phyloP scores from a whole-genome alignment of 768 basidiomycete genomes.

The Megacollybia marginata region DNA sequence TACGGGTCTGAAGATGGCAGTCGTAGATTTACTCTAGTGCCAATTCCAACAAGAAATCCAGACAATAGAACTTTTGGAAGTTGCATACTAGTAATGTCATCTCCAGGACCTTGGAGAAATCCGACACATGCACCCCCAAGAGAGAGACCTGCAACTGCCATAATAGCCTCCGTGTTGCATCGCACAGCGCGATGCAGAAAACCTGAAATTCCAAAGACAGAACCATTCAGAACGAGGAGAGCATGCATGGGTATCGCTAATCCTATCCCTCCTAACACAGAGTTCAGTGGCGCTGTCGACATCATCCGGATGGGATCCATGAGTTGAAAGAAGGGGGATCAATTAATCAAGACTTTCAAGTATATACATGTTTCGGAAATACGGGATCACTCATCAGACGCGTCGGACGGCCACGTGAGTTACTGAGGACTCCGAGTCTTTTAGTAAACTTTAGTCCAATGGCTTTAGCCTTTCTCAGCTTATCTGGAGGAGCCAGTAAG shows the following conservation, averaged over 20 bases:
- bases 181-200: conserved; percentile 45
- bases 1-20: background rate
- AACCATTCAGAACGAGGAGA: conserved; percentile 46
- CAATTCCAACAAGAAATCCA: conserved; percentile 51
- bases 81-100: conserved; percentile 5
- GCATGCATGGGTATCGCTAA: conserved; percentile 45
- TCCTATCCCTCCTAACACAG: conserved; percentile 48
- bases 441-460: no score
- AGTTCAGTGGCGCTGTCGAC: conserved; percentile 38
- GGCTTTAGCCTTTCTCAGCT: no score
- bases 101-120: conserved; percentile 25
- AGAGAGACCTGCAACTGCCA: conserved; percentile 38
- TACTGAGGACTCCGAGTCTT: no score
- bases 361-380: no score
- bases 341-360: no score
- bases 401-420: no score
- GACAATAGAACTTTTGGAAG: conserved; percentile 30
- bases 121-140: conserved; percentile 40
- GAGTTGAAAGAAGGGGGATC: no score
- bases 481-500: no score
- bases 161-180: conserved; percentile 34
- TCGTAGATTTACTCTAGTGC: conserved; percentile 39
- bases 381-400: no score
- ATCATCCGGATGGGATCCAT: conserved; percentile 18
- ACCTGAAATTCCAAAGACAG: conserved; percentile 54